Evolutionary conservation across 2,329 filamentous ascomycete species (phyloP), one percentile per base, ranked within the genome.

Genomic region (Penicillium sp.): DNA sequence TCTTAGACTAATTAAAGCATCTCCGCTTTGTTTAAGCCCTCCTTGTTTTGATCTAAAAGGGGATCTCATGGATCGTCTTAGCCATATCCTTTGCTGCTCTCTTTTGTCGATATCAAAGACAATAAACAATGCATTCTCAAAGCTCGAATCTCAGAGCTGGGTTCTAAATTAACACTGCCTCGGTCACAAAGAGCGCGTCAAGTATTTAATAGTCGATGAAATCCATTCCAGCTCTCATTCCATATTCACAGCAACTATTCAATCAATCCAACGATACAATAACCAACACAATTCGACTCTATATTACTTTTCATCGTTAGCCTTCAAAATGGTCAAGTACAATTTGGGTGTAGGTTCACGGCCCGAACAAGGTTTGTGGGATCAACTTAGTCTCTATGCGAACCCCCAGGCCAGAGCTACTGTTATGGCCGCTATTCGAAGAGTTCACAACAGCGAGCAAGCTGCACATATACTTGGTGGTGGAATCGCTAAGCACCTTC

Each of bases 381-480:
- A 43, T 27, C 15, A 15, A 27, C 23, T 43, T 27, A 23, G 41
- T 43, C 23, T 43, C 23, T 43, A n/a, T 8, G 10, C 41, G 15
- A 7, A 43, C 23, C 23, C 2, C 4, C 23, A n/a, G n/a, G 7
- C 41, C 41, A 23, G 9, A 27, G 6, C 15, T 43, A n/a, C 13
- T 17, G 41, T 43, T 12, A 27, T 43, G 23, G 6, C 12, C 15
- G 8, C 6, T 27, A 43, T 43, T 43, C 21, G 15, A 43, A 27
- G 7, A 25, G 15, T 10, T 27, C 41, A 43, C 23, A 15, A 43
- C 8, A 0, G 0, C 3, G 41, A 43, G 41, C 8, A 27, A 10
- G 2, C 2, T 27, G 1, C 0, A 10, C 8, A 25, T 17, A 0
- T 17, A 15, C 1, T 1, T 27, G 1, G 0, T 0, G 15, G 15